Percentiles rank a stretch among this genome's conserved stretches.
These are phyloP conservation scores for Candida khao-thaluensis DNA, from an alignment of 805 yeast species.

Conservation along the genomic window DNA sequence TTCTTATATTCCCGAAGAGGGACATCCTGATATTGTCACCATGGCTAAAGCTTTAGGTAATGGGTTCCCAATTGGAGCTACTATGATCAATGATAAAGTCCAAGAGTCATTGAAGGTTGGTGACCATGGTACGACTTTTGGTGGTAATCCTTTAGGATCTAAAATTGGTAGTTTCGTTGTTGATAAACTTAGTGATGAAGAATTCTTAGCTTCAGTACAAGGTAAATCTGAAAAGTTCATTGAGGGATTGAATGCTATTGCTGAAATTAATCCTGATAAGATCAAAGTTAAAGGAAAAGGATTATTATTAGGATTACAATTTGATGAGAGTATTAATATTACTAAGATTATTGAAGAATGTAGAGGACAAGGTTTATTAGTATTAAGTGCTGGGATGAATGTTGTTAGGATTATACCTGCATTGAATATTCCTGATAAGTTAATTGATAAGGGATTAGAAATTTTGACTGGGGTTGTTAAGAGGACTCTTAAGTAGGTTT, in stretches of 20 bases:
- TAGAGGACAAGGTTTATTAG: slow-evolving; percentile 74
- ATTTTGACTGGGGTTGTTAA: slow-evolving; percentile 60
- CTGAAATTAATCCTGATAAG: slow-evolving; percentile 52
- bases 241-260: slow-evolving; percentile 48
- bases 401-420: slow-evolving; percentile 93
- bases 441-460: slow-evolving; percentile 66
- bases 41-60: slow-evolving; percentile 96
- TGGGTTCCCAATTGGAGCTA: slow-evolving; percentile 95
- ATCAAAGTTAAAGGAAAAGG: slow-evolving; percentile 85
- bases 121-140: slow-evolving; percentile 97
- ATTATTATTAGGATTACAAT: slow-evolving; percentile 79
- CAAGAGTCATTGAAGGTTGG: slow-evolving; percentile 77
- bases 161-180: slow-evolving; percentile 78
- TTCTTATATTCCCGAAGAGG: slow-evolving; percentile 64
- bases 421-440: slow-evolving; percentile 71
- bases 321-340: slow-evolving; percentile 56
- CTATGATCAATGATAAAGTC: slow-evolving; percentile 78
- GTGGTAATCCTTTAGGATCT: slow-evolving; percentile 93
- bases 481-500: not conserved
- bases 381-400: slow-evolving; percentile 90
- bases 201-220: slow-evolving; percentile 60
- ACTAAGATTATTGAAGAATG: slow-evolving; percentile 62
- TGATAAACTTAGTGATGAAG: slow-evolving; percentile 57
- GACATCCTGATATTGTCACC: slow-evolving; percentile 92
- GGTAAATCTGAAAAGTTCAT: slow-evolving; percentile 58